Evolutionary conservation across 2,329 filamentous ascomycete species (phyloP).

Genomic region (Metarhizium brunneum): DNA sequence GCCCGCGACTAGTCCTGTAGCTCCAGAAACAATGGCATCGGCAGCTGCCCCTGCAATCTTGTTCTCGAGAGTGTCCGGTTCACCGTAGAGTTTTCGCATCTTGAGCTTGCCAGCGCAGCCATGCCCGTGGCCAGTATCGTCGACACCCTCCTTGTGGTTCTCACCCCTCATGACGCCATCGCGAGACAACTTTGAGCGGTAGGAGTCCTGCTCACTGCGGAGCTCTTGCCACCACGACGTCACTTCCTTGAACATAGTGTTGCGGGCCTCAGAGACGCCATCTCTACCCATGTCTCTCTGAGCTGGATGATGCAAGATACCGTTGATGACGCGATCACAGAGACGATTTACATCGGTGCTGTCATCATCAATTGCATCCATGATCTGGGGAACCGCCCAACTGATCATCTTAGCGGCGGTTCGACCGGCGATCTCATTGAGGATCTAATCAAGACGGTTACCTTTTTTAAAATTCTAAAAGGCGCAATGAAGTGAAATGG

Average conservation of each 20-base stretch:
- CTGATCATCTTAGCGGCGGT: constrained; percentile 69
- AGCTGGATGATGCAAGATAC: constrained; percentile 83
- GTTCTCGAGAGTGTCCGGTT: constrained; percentile 41
- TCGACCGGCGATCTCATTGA: constrained; percentile 83
- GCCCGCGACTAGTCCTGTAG: constrained; percentile 42
- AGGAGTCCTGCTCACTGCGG: constrained; percentile 50
- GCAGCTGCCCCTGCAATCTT: constrained; percentile 48
- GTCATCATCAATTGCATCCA: constrained; percentile 79
- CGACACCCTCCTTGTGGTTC: constrained; percentile 80
- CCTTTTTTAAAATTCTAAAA: constrained; percentile 3
- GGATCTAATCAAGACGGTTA: constrained; percentile 34
- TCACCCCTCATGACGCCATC: constrained; percentile 66
- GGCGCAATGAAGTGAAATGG: background rate
- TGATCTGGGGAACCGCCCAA: constrained; percentile 85
- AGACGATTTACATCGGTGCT: constrained; percentile 57
- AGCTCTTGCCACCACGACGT: constrained; percentile 74
- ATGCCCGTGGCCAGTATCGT: constrained; percentile 78
- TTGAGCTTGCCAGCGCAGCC: constrained; percentile 71
- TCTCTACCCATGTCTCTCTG: constrained; percentile 62
- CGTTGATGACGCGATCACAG: constrained; percentile 67
- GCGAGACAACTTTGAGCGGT: constrained; percentile 67
- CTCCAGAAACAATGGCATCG: constrained; percentile 46
- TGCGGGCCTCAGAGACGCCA: constrained; percentile 61
- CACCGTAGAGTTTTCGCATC: constrained; percentile 59
- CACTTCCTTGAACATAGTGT: constrained; percentile 70